Conservation (phyloP, 176 grass and related monocot species). For the Oryza rufipogon region DNA sequence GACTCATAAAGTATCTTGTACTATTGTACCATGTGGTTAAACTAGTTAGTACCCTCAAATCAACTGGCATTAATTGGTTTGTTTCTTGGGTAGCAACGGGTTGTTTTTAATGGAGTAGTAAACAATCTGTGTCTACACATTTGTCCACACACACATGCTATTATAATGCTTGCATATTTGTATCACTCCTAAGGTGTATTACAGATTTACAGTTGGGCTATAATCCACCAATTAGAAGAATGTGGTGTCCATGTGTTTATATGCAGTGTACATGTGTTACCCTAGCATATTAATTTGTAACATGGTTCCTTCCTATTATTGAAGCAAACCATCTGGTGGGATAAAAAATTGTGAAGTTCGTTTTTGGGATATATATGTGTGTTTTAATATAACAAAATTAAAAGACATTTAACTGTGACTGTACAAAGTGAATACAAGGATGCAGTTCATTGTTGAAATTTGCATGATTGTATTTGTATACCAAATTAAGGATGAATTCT, state of each 20-base stretch:
- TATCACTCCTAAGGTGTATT: background rate
- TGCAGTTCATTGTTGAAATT: background rate
- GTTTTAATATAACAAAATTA: background rate
- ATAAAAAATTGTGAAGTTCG: background rate
- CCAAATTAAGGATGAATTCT: background rate
- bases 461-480: background rate
- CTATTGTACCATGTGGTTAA: constrained; percentile 26
- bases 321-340: background rate
- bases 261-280: background rate
- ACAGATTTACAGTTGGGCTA: background rate
- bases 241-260: background rate
- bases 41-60: constrained; percentile 31
- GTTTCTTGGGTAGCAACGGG: constrained; percentile 6
- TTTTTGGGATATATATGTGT: background rate
- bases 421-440: background rate
- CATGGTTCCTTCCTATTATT: background rate
- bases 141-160: background rate
- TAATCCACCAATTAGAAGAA: background rate
- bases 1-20: background rate
- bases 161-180: background rate
- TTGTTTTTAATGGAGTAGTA: background rate
- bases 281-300: background rate
- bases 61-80: constrained; percentile 22
- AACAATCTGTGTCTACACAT: background rate
- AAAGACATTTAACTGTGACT: background rate